A percentile compares a stretch with the other conserved stretches of the same genome.
Evolutionary conservation across 2,329 filamentous ascomycete genomes (phyloP).

Genomic region (Fusarium neocosmosporiellum): DNA sequence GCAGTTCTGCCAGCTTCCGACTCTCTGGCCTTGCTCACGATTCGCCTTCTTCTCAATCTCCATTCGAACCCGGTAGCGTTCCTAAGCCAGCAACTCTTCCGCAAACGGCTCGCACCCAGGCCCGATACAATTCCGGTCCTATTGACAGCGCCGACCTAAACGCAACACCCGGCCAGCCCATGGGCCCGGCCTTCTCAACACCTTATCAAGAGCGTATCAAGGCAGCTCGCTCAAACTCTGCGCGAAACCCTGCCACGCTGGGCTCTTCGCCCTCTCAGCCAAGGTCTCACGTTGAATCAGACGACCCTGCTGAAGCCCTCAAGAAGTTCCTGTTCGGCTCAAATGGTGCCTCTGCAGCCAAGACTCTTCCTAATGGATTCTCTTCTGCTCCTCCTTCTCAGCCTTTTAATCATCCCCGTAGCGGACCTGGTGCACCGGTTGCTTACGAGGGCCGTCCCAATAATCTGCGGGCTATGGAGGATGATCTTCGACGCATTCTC

Average conservation of each 20-base stretch:
- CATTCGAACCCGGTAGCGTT: slow-evolving; percentile 42
- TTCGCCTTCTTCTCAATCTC: slow-evolving; percentile 62
- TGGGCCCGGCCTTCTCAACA: slow-evolving; percentile 76
- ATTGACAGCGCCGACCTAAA: slow-evolving; percentile 68
- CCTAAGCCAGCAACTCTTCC: slow-evolving; percentile 40
- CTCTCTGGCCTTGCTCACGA: slow-evolving; percentile 55
- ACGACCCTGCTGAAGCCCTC: slow-evolving; percentile 60
- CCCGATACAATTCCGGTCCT: slow-evolving; percentile 36
- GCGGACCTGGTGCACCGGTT: slow-evolving; percentile 5
- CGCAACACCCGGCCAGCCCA: slow-evolving; percentile 63
- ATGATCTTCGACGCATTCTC: slow-evolving; percentile 64
- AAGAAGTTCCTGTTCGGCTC: slow-evolving; percentile 67
- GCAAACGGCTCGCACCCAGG: slow-evolving; percentile 40
- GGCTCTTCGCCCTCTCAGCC: slow-evolving; percentile 14
- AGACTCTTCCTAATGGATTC: slow-evolving; percentile 30
- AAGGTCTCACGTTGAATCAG: slow-evolving; percentile 26
- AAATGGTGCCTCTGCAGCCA: slow-evolving; percentile 38
- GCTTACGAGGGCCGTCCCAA: slow-evolving; percentile 23
- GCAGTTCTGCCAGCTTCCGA: slow-evolving; percentile 61
- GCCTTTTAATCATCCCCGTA: slow-evolving; percentile 17
- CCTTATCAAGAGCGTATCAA: slow-evolving; percentile 71
- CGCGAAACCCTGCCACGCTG: slow-evolving; percentile 30
- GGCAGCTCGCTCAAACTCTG: slow-evolving; percentile 58
- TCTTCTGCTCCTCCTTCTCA: slow-evolving; percentile 31
- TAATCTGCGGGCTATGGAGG: slow-evolving; percentile 62